Evolutionary conservation across 495 filamentous ascomycete genomes (phyloP), one percentile per base, ranked within the genome.

Genomic region (Podospora pseudocomata): DNA sequence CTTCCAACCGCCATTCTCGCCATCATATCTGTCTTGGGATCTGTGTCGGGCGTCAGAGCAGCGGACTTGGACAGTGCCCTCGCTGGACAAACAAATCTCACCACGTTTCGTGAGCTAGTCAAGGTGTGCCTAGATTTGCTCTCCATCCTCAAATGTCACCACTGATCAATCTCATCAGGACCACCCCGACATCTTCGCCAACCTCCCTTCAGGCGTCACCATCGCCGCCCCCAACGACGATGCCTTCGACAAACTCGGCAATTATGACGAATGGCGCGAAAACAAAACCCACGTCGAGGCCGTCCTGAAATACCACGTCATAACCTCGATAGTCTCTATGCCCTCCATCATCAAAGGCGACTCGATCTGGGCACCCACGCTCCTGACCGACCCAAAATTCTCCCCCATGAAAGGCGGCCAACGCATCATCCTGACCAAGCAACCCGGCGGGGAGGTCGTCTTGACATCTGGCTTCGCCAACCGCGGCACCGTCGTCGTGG

Each of bases 361-460:
- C 57, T 73, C 72, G 0, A 49, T 71, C 7, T 88, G 87, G 72
- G 67, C 83, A 5, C 79, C 81, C 7, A 88, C 86, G 4, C 71
- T 81, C 32, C 75, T 89, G 64, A 65, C 28, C 19, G 68, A 70
- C 54, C 58, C 65, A 16, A 60, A 53, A 0, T 73, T 65, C 63
- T 39, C 71, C 53, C 77, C 65, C 20, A 69, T 78, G 9, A 73
- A 69, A 15, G 71, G 67, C 30, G 76, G 76, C 15, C 74, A 77
- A 30, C 71, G 54, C n/a, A n/a, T 75, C 13, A 71, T 78, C 30
- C 34, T 76, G 30, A 75, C 73, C 54, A 78, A 76, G 67, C 67
- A 72, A 63, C 73, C 74, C 39, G 64, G 32, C 53, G 71, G 65
- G 19, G 67, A 71, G 28, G 75, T 75, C 5, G 73, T 74, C 3